A percentile compares a stretch with the other conserved stretches of the same genome.
Evolutionary conservation across 345 rosid genomes (phyloP).

Genomic region (Populus pruinosa): DNA sequence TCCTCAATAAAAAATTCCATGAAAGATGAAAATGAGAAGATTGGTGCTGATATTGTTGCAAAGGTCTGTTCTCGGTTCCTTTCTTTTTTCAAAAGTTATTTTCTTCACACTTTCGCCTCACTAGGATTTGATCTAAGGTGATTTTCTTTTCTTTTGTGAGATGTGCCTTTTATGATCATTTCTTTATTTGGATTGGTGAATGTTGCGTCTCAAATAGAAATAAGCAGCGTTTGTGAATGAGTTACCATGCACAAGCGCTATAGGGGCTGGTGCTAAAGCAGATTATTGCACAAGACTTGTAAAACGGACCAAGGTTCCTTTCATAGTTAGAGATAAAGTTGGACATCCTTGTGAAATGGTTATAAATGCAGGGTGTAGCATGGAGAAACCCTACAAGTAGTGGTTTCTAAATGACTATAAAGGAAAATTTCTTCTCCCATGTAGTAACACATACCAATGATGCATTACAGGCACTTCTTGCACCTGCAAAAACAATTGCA

Average conservation of each 20-base stretch:
- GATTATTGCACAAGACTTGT: too few species aligned
- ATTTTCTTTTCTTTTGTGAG: neutral
- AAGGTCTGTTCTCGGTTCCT: slow-evolving; percentile 30
- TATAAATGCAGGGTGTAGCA: neutral
- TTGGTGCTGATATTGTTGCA: slow-evolving; percentile 70
- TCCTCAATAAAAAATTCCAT: slow-evolving; percentile 46
- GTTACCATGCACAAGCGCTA: too few species aligned
- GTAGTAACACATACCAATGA: slow-evolving; percentile 13
- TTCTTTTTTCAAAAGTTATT: neutral
- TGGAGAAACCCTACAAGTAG: neutral
- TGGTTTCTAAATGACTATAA: neutral
- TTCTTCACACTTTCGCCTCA: neutral
- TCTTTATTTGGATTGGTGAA: too few species aligned
- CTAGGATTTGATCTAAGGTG: neutral
- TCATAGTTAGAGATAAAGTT: neutral
- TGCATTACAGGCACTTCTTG: too few species aligned
- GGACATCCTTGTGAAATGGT: neutral
- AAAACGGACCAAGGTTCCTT: neutral
- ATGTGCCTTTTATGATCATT: neutral
- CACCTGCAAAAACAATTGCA: too few species aligned
- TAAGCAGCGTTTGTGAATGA: too few species aligned
- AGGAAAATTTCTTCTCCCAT: slow-evolving; percentile 27
- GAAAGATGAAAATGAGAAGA: slow-evolving; percentile 61
- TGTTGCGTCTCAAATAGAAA: too few species aligned
- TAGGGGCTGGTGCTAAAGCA: too few species aligned